Evolutionary conservation across 1,284 basidiomycete genomes (phyloP).

Genomic region (Cryptococcus deneoformans): DNA sequence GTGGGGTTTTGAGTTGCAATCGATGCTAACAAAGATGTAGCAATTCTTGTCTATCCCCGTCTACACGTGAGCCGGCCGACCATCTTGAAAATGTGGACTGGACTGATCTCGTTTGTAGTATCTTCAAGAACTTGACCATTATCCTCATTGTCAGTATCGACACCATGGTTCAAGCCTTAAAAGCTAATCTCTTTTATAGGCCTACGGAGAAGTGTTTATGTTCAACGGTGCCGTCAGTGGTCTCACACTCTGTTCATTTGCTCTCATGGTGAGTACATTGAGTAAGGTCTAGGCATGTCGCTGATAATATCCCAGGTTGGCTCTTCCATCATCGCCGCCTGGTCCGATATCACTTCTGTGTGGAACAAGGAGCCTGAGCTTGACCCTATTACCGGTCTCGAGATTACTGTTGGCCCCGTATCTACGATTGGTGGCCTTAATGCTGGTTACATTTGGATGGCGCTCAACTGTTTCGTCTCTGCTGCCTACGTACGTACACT

Average conservation of each 20-base stretch:
- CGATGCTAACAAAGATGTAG: slow-evolving; percentile 49
- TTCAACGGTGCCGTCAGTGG: slow-evolving; percentile 87
- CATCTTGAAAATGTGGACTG: background rate
- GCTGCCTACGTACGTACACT: slow-evolving; percentile 76
- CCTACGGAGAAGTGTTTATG: slow-evolving; percentile 82
- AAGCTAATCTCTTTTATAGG: slow-evolving; percentile 4
- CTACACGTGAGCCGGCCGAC: slow-evolving; percentile 60
- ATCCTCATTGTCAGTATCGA: slow-evolving; percentile 70
- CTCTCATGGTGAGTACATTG: slow-evolving; percentile 71
- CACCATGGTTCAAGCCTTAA: background rate
- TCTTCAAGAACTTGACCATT: slow-evolving; percentile 99
- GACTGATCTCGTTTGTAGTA: slow-evolving; percentile 45
- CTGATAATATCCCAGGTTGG: slow-evolving; percentile 59
- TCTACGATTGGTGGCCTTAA: slow-evolving; percentile 58
- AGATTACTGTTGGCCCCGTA: slow-evolving; percentile 20
- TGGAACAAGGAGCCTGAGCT: slow-evolving; percentile 24
- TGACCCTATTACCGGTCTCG: slow-evolving; percentile 42
- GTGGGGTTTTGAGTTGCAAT: background rate
- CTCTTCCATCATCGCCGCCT: slow-evolving; percentile 95
- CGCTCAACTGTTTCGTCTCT: slow-evolving; percentile 84
- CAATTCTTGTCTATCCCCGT: slow-evolving; percentile 93
- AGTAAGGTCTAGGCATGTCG: background rate
- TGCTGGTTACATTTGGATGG: slow-evolving; percentile 95
- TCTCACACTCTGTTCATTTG: slow-evolving; percentile 83
- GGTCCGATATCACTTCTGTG: slow-evolving; percentile 70